These are phyloP conservation scores for Chalciporus pseudorubinellus DNA, from an alignment of 768 basidiomycete genomes.

Conservation along the genomic window DNA sequence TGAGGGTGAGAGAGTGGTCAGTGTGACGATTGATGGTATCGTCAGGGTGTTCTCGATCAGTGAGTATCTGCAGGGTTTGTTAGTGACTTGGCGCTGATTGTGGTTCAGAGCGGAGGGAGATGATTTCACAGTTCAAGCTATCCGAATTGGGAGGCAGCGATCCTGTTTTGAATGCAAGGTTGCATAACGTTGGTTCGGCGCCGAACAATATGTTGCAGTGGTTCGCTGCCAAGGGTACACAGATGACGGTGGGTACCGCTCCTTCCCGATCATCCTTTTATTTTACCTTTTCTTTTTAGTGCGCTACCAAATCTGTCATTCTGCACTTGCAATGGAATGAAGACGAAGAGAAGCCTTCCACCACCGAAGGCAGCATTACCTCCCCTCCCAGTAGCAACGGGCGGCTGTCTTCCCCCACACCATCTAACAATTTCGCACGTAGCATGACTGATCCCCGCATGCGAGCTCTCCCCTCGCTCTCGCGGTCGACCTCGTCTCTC, in stretches of 20 bases:
- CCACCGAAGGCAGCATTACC: conserved; percentile 12
- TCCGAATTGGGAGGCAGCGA: conserved; percentile 71
- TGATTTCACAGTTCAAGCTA: conserved; percentile 90
- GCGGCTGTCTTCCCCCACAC: conserved; percentile 28
- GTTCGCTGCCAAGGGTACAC: conserved; percentile 88
- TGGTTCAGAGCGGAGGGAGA: conserved; percentile 61
- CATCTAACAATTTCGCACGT: conserved; percentile 20
- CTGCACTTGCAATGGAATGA: conserved; percentile 87
- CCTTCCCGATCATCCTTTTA: not conserved
- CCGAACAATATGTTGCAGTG: conserved; percentile 92
- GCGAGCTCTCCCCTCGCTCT: conserved; percentile 50
- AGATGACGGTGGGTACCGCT: conserved; percentile 71
- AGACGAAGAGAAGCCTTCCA: conserved; percentile 37
- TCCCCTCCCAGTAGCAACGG: conserved; percentile 26
- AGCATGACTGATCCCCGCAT: conserved; percentile 32
- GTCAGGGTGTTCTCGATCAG: conserved; percentile 90
- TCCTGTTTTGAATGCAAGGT: conserved; percentile 59
- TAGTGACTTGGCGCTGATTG: not conserved
- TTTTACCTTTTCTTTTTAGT: conserved; percentile 42
- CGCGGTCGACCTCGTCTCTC: conserved; percentile 50
- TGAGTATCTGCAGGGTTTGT: conserved; percentile 38
- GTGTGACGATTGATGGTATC: conserved; percentile 89
- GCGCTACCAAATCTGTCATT: conserved; percentile 85
- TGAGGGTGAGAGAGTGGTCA: conserved; percentile 82
- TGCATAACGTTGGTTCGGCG: conserved; percentile 76